Conservation (phyloP, 2,329 filamentous ascomycete genomes). For the Nemania sp. region DNA sequence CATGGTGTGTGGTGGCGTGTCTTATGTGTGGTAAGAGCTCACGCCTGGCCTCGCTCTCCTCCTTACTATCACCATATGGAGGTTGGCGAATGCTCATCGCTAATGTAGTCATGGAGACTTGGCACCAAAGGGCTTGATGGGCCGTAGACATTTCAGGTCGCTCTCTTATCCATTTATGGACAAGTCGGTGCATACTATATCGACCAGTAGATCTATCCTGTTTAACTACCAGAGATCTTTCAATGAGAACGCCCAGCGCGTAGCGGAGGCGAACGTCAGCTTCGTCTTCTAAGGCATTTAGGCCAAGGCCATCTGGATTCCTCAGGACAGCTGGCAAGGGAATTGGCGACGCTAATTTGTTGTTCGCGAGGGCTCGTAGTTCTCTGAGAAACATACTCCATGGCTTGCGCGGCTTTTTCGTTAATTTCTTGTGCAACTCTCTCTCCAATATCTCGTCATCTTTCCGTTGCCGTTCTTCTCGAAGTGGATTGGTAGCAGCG, state of each 20-base stretch:
- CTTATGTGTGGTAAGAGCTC: not conserved
- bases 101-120: not conserved
- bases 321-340: too few species aligned
- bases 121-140: not conserved
- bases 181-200: not conserved
- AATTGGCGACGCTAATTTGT: too few species aligned
- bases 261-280: not conserved
- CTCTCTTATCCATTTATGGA: conserved; percentile 2
- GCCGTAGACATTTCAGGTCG: not conserved
- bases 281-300: too few species aligned
- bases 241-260: not conserved
- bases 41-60: not conserved
- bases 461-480: not conserved
- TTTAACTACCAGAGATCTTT: not conserved
- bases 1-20: not conserved
- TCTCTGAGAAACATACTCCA: too few species aligned
- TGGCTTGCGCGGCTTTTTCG: too few species aligned
- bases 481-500: not conserved
- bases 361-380: too few species aligned
- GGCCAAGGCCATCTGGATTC: too few species aligned
- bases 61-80: not conserved
- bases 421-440: not conserved
- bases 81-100: not conserved
- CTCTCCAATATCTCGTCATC: not conserved
- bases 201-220: not conserved